Evolutionary conservation across 1,139 yeast species (phyloP), one percentile per base, ranked within the genome.

Genomic region (Yamadazyma atlantica): DNA sequence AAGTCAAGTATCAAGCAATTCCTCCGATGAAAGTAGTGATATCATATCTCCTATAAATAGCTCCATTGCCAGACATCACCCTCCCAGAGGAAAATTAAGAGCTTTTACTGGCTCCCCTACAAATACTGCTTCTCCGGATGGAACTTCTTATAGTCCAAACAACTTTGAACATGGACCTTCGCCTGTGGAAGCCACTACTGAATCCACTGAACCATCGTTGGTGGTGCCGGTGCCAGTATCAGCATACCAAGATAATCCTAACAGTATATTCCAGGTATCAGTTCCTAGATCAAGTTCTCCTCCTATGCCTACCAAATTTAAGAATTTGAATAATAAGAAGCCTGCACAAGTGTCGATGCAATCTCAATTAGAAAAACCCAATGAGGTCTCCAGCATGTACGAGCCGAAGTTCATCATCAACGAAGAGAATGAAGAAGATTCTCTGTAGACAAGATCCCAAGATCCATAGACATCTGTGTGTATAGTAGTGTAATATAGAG

Each of bases 1-100:
- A 11, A 55, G 68, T 1, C 69, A 61, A 37, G 58, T 69, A 6
- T 64, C 72, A 4, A 60, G 66, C 39, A 67, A 64, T 39, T 66
- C 73, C 0, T 67, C 73, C 0, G 73, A 65, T 24, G 73, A 67
- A 27, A 61, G 69, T 48, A 44, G 42, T 39, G 45, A 42, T 13
- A 24, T 50, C 25, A 45, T 48, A n/a, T 39, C 53, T 16, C 60
- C 62, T 2, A 37, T 44, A 8, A 49, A 54, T 13, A 41, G 44
- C 17, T 23, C 19, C 8, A 28, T 28, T 9, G 12, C 16, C 10
- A 28, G 30, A 16, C 19, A 28, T 28, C 30, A n/a, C 12, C 30
- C 19, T 8, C 26, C 6, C 26, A n/a, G n/a, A n/a, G 30, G 30
- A 13, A 28, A 28, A n/a, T 11, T 28, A 16, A 14, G 30, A 28